Evolutionary conservation across 2,329 filamentous ascomycete species (phyloP).

Genomic region (Albifimbria verrucaria): DNA sequence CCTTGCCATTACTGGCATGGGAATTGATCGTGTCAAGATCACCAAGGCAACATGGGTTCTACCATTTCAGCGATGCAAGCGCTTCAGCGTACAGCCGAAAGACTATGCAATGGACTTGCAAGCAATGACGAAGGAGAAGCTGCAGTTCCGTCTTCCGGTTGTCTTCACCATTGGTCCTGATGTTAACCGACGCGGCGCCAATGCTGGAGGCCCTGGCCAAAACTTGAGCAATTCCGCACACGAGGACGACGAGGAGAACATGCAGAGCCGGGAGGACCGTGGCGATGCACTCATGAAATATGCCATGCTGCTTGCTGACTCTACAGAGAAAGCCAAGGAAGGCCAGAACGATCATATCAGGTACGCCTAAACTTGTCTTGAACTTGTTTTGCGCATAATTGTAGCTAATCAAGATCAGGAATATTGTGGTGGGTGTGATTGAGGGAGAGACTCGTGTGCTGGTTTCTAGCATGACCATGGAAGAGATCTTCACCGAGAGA

Average conservation of each 20-base stretch:
- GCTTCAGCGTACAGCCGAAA: slow-evolving; percentile 67
- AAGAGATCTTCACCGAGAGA: slow-evolving; percentile 78
- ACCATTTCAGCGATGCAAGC: slow-evolving; percentile 65
- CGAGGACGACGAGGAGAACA: slow-evolving; percentile 15
- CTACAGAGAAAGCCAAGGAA: slow-evolving; percentile 40
- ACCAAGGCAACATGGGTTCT: slow-evolving; percentile 72
- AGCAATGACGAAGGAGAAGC: slow-evolving; percentile 86
- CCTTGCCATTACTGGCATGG: slow-evolving; percentile 81
- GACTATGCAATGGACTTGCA: slow-evolving; percentile 81
- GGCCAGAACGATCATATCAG: slow-evolving; percentile 57
- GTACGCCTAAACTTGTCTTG: too few relatives aligned
- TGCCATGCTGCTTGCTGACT: slow-evolving; percentile 73
- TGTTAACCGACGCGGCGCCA: slow-evolving; percentile 57
- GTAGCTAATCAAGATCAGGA: too few relatives aligned
- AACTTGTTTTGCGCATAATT: too few relatives aligned
- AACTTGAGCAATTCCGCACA: background rate
- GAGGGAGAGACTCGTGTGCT: slow-evolving; percentile 83
- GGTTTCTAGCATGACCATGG: slow-evolving; percentile 88
- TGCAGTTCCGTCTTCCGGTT: slow-evolving; percentile 77
- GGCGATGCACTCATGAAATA: slow-evolving; percentile 74
- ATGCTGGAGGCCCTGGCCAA: slow-evolving; percentile 18
- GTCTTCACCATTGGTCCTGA: slow-evolving; percentile 85
- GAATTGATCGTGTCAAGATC: slow-evolving; percentile 71
- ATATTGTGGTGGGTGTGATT: slow-evolving; percentile 87
- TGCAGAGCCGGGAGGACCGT: slow-evolving; percentile 42